Evolutionary conservation across 768 basidiomycete species (phyloP).

Genomic region (Lactarius tabidus): DNA sequence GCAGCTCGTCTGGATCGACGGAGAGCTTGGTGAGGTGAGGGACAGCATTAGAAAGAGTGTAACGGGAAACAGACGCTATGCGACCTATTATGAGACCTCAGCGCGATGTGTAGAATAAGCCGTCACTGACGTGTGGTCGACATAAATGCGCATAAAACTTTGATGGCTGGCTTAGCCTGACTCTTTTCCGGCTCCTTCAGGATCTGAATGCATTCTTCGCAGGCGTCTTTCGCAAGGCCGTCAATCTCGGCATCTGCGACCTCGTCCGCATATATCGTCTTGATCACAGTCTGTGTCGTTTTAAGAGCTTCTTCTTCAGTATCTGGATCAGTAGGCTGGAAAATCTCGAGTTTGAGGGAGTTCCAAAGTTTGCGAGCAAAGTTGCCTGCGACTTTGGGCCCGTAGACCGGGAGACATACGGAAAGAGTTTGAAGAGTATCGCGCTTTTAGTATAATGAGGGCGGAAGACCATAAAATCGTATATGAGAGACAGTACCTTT

Average conservation of each 20-base stretch:
- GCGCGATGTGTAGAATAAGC: constrained; percentile 3
- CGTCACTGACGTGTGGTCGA: constrained; percentile 66
- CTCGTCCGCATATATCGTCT: constrained; percentile 57
- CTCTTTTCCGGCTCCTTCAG: constrained; percentile 91
- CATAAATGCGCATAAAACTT: constrained; percentile 74
- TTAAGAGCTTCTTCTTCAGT: constrained; percentile 74
- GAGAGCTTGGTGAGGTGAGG: constrained; percentile 78
- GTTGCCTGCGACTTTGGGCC: constrained; percentile 52
- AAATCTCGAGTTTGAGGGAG: constrained; percentile 89
- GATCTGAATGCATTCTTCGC: constrained; percentile 74
- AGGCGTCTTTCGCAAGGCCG: constrained; percentile 68
- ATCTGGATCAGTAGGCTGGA: constrained; percentile 79
- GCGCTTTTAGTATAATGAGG: constrained; percentile 46
- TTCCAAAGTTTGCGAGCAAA: constrained; percentile 85
- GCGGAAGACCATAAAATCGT: constrained; percentile 4
- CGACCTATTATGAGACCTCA: neutral
- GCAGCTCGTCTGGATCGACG: constrained; percentile 62
- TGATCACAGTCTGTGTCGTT: constrained; percentile 67
- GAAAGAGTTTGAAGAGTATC: constrained; percentile 81
- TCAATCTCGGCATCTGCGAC: constrained; percentile 38
- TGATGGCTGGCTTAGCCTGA: constrained; percentile 84
- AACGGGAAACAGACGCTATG: constrained; percentile 64
- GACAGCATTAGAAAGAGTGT: constrained; percentile 61
- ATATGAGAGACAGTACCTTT: constrained; percentile 53
- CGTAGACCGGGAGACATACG: constrained; percentile 81